Evolutionary conservation across 192 early-diverging fungal species (phyloP).

Genomic region (Gaertneriomyces semiglobifer): DNA sequence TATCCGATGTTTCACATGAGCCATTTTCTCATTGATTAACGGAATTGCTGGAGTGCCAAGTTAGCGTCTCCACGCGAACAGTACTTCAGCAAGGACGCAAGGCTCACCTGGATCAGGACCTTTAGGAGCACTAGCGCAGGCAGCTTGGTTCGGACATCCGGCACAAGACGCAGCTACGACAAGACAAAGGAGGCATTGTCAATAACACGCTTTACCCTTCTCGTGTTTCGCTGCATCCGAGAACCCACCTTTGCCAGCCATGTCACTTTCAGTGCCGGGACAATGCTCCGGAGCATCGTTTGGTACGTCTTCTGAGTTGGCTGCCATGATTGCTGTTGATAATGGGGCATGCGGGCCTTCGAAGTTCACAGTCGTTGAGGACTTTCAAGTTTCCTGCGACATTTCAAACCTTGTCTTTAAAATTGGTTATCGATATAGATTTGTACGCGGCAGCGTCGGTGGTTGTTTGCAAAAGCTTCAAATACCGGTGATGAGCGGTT

Average conservation of each 20-base stretch:
- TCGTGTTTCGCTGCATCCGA: background rate
- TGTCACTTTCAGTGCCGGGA: conserved; percentile 45
- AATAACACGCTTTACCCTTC: background rate
- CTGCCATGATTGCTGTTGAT: background rate
- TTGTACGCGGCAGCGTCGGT: too few relatives aligned
- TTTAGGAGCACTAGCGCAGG: conserved; percentile 44
- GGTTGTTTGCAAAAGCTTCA: too few relatives aligned
- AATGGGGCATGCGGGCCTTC: background rate
- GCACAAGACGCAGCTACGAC: conserved; percentile 41
- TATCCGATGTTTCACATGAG: conserved; percentile 76
- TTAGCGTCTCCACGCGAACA: background rate
- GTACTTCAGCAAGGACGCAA: too few relatives aligned
- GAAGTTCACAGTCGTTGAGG: too few relatives aligned
- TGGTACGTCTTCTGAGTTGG: conserved; percentile 26
- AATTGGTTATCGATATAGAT: too few relatives aligned
- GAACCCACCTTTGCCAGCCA: conserved; percentile 45
- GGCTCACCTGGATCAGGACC: conserved; percentile 46
- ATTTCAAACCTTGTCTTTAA: too few relatives aligned
- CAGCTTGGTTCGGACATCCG: conserved; percentile 53
- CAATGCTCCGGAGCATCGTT: conserved; percentile 48
- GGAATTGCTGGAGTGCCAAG: conserved; percentile 28
- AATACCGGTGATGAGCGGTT: too few relatives aligned
- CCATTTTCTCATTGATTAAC: conserved; percentile 41
- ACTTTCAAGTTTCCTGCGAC: too few relatives aligned
- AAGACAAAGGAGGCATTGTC: background rate